A percentile compares a stretch with the other conserved stretches of the same genome.
Conservation (phyloP, 2,329 filamentous ascomycete species). For the Fusarium albosuccineum region DNA sequence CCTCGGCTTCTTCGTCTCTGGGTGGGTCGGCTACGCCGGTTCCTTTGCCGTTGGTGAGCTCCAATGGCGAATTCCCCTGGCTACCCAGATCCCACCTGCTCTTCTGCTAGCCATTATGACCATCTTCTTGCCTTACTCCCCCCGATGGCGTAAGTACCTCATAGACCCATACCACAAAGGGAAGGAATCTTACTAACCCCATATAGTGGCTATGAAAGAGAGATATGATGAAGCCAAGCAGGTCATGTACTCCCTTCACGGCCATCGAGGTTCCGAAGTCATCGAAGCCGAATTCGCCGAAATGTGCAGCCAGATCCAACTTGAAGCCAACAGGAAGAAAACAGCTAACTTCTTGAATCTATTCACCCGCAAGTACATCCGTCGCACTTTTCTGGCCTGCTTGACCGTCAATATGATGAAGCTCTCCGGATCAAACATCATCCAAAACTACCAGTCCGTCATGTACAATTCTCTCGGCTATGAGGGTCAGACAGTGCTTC, state of each 20-base stretch:
- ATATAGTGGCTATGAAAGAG: slow-evolving; percentile 18
- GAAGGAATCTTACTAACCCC: not conserved
- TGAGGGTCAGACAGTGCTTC: slow-evolving; percentile 60
- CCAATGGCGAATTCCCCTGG: slow-evolving; percentile 54
- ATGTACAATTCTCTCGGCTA: slow-evolving; percentile 60
- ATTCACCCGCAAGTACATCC: slow-evolving; percentile 47
- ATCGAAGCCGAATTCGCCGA: slow-evolving; percentile 24
- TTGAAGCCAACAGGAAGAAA: slow-evolving; percentile 13
- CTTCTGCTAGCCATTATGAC: slow-evolving; percentile 39
- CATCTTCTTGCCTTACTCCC: slow-evolving; percentile 44
- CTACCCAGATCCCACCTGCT: slow-evolving; percentile 49
- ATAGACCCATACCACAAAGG: not conserved
- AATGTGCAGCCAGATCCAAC: slow-evolving; percentile 24
- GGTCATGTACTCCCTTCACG: slow-evolving; percentile 22
- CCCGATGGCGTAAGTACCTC: slow-evolving; percentile 41
- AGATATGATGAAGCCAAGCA: slow-evolving; percentile 24
- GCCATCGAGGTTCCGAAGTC: slow-evolving; percentile 20
- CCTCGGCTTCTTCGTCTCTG: slow-evolving; percentile 32
- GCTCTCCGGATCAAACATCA: slow-evolving; percentile 47
- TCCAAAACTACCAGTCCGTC: slow-evolving; percentile 52
- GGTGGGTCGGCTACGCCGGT: slow-evolving; percentile 46
- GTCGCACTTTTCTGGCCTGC: slow-evolving; percentile 45
- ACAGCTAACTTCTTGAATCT: slow-evolving; percentile 24
- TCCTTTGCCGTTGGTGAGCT: slow-evolving; percentile 48
- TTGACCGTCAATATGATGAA: slow-evolving; percentile 50